A percentile compares a stretch with the other conserved stretches of the same genome.
These are phyloP conservation scores for Ogataea methylovora DNA, from an alignment of 805 yeast genomes.

Conservation along the genomic window DNA sequence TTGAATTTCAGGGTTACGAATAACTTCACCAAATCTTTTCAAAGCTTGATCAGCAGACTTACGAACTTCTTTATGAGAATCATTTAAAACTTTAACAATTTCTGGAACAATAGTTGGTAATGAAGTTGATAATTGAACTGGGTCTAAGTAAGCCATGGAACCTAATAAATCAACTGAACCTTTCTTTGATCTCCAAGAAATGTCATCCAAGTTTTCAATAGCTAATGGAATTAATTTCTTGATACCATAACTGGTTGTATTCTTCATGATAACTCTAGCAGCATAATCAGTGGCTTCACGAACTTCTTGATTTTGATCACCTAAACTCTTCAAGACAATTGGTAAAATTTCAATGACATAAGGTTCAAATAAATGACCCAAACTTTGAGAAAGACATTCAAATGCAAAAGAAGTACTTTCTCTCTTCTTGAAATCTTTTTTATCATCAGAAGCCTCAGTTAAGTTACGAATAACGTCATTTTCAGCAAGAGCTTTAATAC, in stretches of 20 bases:
- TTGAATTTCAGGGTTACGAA: constrained; percentile 95
- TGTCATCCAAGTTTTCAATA: constrained; percentile 74
- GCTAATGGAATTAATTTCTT: constrained; percentile 88
- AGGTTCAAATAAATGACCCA: constrained; percentile 84
- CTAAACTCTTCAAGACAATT: constrained; percentile 67
- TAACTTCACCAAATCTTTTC: constrained; percentile 92
- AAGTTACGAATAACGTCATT: constrained; percentile 71
- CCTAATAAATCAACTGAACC: constrained; percentile 96
- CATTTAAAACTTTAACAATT: constrained; percentile 89
- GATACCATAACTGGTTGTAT: constrained; percentile 89
- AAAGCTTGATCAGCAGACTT: constrained; percentile 88
- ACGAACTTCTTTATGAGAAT: constrained; percentile 94
- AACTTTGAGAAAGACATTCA: constrained; percentile 70
- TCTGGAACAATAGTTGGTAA: constrained; percentile 90
- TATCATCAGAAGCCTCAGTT: constrained; percentile 82
- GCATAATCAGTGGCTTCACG: constrained; percentile 86
- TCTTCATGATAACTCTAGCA: constrained; percentile 80
- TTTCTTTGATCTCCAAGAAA: constrained; percentile 93
- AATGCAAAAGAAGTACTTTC: constrained; percentile 86
- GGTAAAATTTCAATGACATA: constrained; percentile 88
- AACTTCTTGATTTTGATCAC: constrained; percentile 80
- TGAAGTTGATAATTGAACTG: constrained; percentile 85
- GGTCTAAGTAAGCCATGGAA: constrained; percentile 96
- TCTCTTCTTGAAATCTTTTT: constrained; percentile 61
- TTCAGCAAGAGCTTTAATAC: constrained; percentile 68